Evolutionary conservation across 192 early-diverging fungal genomes (phyloP), one percentile per base, ranked within the genome.

Genomic region (Coemansia sp.): DNA sequence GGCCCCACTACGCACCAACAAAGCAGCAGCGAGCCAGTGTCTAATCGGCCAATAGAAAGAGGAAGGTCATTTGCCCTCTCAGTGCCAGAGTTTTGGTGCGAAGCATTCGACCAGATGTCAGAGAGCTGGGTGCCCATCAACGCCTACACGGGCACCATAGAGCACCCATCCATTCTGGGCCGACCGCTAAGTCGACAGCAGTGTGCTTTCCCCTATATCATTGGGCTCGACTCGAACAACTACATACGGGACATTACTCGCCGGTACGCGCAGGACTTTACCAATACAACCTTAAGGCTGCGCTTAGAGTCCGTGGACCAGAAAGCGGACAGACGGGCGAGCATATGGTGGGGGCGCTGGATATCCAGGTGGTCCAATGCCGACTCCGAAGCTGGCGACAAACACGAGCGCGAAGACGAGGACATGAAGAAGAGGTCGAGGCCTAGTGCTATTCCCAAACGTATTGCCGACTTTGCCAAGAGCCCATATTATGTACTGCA

Each of bases 401-500:
- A 56, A 21, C 70, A 83, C 34, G 73, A 74, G 26, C 23, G 67
- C 3, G 89, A 93, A 63, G 82, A 87, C 8, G 70, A 63, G 1
- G 66, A 85, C 28, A 60, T 92, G 48, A 65, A 79, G 18, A 63
- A 71, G 23, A 55, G 60, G 0, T 73, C 79, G 26, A 33, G 80
- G 10, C 70, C 68, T 20, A 90, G 92, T 56, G 63, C 67, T 10
- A 95, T 97, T 88, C 95, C 95, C 1, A 90, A 79, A 9, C 86
- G 86, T 9, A 74, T 95, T 14, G 78, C 84, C 0, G 90, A 88
- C 23, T 95, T 95, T 83, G 89, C 91, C 36, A 86, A 87, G 37
- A 94, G 94, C 72, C 88, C 92, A 11, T 68, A 92, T 84, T 94
- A 86, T 33, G 86, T 69, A 11, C 80, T 98, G 58, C 89, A 95